A percentile compares a stretch with the other conserved stretches of the same genome.
phyloP scores from a whole-genome alignment of 2,329 filamentous ascomycete genomes.

The Penicillium psychrosexuale region DNA sequence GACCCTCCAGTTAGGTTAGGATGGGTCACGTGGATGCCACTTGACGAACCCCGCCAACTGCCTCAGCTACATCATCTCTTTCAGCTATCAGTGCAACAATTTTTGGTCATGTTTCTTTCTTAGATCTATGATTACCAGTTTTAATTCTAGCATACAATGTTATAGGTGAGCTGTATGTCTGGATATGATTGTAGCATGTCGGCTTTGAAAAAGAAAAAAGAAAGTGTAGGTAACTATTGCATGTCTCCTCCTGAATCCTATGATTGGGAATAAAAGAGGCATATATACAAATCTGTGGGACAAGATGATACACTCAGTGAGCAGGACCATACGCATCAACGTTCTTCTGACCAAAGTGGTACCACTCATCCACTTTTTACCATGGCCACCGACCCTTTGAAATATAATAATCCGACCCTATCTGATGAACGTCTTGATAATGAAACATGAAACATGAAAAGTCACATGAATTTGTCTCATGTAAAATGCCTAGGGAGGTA shows the following conservation, averaged over 20 bases:
- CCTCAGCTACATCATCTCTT: not conserved
- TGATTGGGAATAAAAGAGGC: too few species aligned
- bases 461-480: too few species aligned
- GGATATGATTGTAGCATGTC: too few species aligned
- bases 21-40: not conserved
- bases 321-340: too few species aligned
- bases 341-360: not conserved
- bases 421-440: not conserved
- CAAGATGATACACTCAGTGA: too few species aligned
- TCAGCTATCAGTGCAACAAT: not conserved
- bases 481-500: too few species aligned
- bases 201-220: too few species aligned
- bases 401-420: not conserved
- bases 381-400: not conserved
- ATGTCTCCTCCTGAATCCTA: too few species aligned
- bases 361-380: not conserved
- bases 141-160: not conserved
- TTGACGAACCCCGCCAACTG: too few species aligned
- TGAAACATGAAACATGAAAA: not conserved
- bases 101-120: not conserved
- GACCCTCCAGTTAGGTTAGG: not conserved
- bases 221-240: too few species aligned
- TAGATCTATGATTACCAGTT: not conserved
- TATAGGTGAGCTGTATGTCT: not conserved
- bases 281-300: not conserved